phyloP scores from a whole-genome alignment of 306 rosid species.

The Ziziphus jujuba region DNA sequence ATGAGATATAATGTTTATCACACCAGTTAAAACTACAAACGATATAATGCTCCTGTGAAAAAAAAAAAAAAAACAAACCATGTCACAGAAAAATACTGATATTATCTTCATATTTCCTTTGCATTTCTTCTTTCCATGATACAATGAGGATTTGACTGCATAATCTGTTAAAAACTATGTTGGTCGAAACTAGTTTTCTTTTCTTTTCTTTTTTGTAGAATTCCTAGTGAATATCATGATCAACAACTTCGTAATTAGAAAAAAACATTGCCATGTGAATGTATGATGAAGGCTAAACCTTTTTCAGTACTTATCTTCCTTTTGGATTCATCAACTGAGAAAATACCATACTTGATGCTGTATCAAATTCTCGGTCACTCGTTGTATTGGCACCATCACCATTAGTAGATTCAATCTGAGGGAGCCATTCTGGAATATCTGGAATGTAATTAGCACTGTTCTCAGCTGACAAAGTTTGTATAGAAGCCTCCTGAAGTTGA shows the following conservation, averaged over 20 bases:
- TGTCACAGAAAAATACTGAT: not conserved
- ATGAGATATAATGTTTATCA: too few species aligned
- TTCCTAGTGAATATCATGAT: too few species aligned
- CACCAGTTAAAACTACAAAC: too few species aligned
- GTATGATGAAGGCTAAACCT: not conserved
- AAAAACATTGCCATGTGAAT: not conserved
- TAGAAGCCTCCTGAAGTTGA: constrained; percentile 37
- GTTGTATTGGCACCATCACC: constrained; percentile 5
- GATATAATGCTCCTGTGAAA: too few species aligned
- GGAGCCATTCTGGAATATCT: constrained; percentile 25
- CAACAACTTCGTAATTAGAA: not conserved
- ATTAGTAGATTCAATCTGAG: constrained; percentile 6
- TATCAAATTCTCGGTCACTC: constrained; percentile 26
- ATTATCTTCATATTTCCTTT: not conserved
- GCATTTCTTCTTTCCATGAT: not conserved
- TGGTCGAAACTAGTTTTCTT: too few species aligned
- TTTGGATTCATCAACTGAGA: constrained; percentile 38
- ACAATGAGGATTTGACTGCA: too few species aligned
- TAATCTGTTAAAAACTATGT: too few species aligned
- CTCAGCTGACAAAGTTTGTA: constrained; percentile 12
- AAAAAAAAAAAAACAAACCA: not conserved
- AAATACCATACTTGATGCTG: constrained; percentile 34
- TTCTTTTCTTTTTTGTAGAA: too few species aligned
- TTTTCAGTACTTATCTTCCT: constrained; percentile 20
- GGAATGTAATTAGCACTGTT: constrained; percentile 28